Evolutionary conservation across 495 filamentous ascomycete species (phyloP), one percentile per base, ranked within the genome.

Genomic region (Podospora tetraspora): DNA sequence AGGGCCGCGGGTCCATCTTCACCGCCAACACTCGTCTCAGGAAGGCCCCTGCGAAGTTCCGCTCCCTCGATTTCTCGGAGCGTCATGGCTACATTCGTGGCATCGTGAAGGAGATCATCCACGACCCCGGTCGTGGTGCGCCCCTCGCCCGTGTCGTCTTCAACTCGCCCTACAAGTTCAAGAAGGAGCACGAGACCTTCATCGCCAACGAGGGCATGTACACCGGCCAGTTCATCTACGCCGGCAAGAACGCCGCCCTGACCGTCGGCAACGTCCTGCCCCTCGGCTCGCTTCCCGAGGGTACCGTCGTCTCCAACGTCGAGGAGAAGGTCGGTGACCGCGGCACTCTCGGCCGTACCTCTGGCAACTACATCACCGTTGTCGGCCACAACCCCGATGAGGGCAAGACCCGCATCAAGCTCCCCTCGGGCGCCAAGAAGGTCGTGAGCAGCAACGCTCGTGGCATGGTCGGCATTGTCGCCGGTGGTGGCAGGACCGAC

Each of bases 191-290:
- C 81, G 94, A 92, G 90, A 96, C 95, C 71, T 97, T 99, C 89
- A 98, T 99, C 80, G 95, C 96, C 81, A 98, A 97, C 84, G 95
- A 99, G 88, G 95, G 95, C 85, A 97, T 98, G 94, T 99, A 99
- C 92, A 97, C 95, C 71, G 95, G 95, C 74, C 94, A 97, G 85
- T 99, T 99, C 87, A 93, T 99, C 90, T 99, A 98, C 84, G 94
- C 94, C 81, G 95, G 95, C 80, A 99, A 99, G 91, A 92, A 96
- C 84, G 96, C 95, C 73, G 85, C 88, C 68, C 87, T 99, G 72
- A 98, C 89, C 77, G 88, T 99, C 79, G 95, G 95, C 79, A 99
- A 99, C 85, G 84, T 99, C 79, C 91, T 99, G 61, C 95, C 95
- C 71, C 88, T 99, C 69, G 87, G 86, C 77, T 92, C 91, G 75